Evolutionary conservation across 2,329 filamentous ascomycete species (phyloP).

Genomic region (Venturia pyrina): DNA sequence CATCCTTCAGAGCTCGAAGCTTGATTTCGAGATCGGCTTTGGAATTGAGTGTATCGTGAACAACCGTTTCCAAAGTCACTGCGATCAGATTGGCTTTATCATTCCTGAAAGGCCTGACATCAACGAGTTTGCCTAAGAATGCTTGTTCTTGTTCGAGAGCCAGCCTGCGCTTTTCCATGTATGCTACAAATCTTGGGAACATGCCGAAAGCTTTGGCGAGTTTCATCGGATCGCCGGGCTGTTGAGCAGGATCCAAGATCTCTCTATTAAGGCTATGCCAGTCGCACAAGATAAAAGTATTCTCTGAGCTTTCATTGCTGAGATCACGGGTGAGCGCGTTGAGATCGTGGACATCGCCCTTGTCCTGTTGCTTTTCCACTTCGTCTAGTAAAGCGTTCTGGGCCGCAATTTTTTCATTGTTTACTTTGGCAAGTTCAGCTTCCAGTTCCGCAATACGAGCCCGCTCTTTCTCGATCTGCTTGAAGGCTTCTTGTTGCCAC

Average conservation of each 20-base stretch:
- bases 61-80: background rate
- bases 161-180: background rate
- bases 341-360: background rate
- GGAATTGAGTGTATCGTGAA: background rate
- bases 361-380: background rate
- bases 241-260: background rate
- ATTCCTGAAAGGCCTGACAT: background rate
- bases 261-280: background rate
- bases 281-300: background rate
- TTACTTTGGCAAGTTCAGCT: background rate
- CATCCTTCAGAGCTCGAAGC: background rate
- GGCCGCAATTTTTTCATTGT: background rate
- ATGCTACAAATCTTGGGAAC: background rate
- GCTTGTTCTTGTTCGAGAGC: background rate
- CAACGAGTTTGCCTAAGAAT: background rate
- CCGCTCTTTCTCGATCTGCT: background rate
- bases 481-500: slow-evolving; percentile 1
- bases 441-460: background rate
- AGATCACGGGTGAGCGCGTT: background rate
- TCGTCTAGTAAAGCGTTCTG: background rate
- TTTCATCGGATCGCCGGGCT: background rate
- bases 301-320: background rate
- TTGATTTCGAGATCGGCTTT: background rate
- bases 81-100: background rate
- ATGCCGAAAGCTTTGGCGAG: background rate